phyloP scores from a whole-genome alignment of 139 green algal species.

The Gonium pectorale region DNA sequence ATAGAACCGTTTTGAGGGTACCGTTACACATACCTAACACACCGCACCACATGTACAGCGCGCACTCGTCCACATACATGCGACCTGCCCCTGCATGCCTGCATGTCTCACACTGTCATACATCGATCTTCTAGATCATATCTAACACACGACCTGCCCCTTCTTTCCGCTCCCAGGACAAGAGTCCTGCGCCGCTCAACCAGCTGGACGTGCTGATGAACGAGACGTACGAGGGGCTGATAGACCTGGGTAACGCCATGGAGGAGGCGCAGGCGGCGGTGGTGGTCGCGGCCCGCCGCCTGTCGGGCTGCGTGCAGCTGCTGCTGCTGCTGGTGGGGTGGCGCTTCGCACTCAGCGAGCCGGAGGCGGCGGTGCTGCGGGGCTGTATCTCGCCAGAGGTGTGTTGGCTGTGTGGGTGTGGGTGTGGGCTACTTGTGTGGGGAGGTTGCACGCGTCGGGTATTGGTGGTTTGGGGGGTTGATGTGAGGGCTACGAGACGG shows the following conservation, averaged over 20 bases:
- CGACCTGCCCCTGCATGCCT: too few species aligned
- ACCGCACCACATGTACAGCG: too few species aligned
- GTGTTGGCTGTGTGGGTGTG: neutral
- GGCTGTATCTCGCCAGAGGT: constrained; percentile 48
- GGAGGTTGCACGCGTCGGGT: too few species aligned
- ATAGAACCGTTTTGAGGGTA: too few species aligned
- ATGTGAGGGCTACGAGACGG: too few species aligned
- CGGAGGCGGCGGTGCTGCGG: constrained; percentile 24
- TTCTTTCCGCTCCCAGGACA: constrained; percentile 63
- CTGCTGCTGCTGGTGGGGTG: constrained; percentile 67
- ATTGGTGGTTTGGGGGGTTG: too few species aligned
- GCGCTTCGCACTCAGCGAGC: constrained; percentile 45
- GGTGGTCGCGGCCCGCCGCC: constrained; percentile 15
- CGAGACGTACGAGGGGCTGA: constrained; percentile 66
- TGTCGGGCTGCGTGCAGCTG: constrained; percentile 63
- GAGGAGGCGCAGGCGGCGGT: constrained; percentile 54
- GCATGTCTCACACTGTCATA: neutral
- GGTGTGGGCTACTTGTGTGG: neutral
- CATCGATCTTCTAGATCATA: too few species aligned
- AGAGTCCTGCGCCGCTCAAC: constrained; percentile 67
- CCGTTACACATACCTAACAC: too few species aligned
- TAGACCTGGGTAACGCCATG: constrained; percentile 37
- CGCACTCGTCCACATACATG: too few species aligned
- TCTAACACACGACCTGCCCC: neutral
- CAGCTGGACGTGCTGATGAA: constrained; percentile 77